Evolutionary conservation across 148 eudicot genomes (phyloP).

Genomic region (Vaccinium macrocarpon): DNA sequence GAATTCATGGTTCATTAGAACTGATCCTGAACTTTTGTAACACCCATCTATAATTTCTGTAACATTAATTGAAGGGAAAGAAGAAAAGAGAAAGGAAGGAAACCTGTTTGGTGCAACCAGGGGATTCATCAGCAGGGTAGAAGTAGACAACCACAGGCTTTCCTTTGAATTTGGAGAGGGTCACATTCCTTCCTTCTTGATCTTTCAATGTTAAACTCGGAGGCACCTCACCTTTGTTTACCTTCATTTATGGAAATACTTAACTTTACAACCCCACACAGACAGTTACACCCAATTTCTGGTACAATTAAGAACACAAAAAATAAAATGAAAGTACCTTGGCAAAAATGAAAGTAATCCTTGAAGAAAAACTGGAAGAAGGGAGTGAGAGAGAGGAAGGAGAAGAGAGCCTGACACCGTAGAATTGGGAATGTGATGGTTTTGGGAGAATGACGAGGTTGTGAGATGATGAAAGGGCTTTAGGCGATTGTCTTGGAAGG

Average conservation of each 20-base stretch:
- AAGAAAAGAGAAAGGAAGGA: neutral
- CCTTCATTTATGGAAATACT: constrained; percentile 34
- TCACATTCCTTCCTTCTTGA: constrained; percentile 84
- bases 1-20: neutral
- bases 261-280: neutral
- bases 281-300: neutral
- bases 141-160: constrained; percentile 92
- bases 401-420: constrained; percentile 47
- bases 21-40: neutral
- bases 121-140: constrained; percentile 99
- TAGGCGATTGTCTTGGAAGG: constrained; percentile 42
- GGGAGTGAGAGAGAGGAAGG: constrained; percentile 36
- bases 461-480: constrained; percentile 23
- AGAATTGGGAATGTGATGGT: constrained; percentile 59
- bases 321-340: constrained; percentile 43
- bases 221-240: constrained; percentile 63
- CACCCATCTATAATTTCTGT: neutral
- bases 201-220: constrained; percentile 83
- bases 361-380: constrained; percentile 25
- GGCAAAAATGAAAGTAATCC: constrained; percentile 40
- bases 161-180: constrained; percentile 82
- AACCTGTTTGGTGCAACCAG: constrained; percentile 99
- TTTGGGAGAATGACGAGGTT: constrained; percentile 37
- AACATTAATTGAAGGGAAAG: neutral
- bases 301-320: neutral